phyloP scores from a whole-genome alignment of 2,329 filamentous ascomycete genomes.

The Dichotomopilus funicola region DNA sequence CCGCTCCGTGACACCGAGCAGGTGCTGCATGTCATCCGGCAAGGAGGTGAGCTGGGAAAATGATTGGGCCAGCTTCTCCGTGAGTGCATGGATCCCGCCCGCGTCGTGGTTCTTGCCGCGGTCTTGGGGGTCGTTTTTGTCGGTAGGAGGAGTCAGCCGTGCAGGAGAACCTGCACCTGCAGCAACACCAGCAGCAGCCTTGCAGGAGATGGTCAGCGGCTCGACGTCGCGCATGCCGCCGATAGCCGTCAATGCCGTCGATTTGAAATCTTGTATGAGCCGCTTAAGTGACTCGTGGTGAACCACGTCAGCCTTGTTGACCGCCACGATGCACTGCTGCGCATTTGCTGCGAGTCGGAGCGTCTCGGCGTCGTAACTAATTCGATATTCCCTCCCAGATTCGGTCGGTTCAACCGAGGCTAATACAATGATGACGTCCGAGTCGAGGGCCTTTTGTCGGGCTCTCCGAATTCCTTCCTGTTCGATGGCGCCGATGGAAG shows the following conservation, averaged over 20 bases:
- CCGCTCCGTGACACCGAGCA: constrained; percentile 83
- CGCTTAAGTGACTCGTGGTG: constrained; percentile 28
- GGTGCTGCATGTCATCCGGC: constrained; percentile 67
- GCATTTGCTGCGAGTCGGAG: constrained; percentile 46
- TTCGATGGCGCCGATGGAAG: constrained; percentile 65
- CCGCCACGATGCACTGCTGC: constrained; percentile 44
- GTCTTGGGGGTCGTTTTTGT: too few relatives aligned
- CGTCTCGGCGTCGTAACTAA: constrained; percentile 50
- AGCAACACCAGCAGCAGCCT: constrained; percentile 40
- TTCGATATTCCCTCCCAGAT: constrained; percentile 32
- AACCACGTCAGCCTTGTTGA: constrained; percentile 57
- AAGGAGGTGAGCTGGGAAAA: constrained; percentile 68
- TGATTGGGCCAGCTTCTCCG: constrained; percentile 56
- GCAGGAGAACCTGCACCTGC: not conserved
- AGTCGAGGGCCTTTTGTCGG: constrained; percentile 70
- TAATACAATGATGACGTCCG: constrained; percentile 79
- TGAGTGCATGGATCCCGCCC: constrained; percentile 63
- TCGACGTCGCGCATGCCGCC: constrained; percentile 35
- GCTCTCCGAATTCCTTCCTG: constrained; percentile 86
- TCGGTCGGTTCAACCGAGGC: constrained; percentile 58
- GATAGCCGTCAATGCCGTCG: constrained; percentile 27
- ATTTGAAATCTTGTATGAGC: constrained; percentile 37
- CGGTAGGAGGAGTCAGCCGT: constrained; percentile 11
- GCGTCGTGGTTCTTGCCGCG: constrained; percentile 35
- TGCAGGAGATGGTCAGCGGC: constrained; percentile 66